Percentiles rank a stretch among this genome's conserved stretches.
Evolutionary conservation across 2,329 filamentous ascomycete species (phyloP).

Genomic region (Claviceps monticola): DNA sequence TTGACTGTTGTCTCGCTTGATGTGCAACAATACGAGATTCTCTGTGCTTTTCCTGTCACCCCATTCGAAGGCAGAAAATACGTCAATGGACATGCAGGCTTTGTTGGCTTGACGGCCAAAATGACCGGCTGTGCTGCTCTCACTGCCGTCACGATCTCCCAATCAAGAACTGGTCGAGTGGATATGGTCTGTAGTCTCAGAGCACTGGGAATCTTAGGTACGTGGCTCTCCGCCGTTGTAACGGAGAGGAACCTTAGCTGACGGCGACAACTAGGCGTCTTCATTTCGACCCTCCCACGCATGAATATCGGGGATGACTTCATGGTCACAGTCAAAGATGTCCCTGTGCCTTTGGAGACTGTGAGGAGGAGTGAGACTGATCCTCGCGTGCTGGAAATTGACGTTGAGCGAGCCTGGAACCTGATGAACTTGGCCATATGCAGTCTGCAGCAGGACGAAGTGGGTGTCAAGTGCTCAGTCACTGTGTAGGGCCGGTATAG

Average conservation of each 20-base stretch:
- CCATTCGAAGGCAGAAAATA: conserved; percentile 32
- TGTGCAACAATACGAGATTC: conserved; percentile 62
- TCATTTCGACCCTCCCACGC: conserved; percentile 53
- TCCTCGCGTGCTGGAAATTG: conserved; percentile 56
- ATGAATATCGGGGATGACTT: conserved; percentile 51
- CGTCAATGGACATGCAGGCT: conserved; percentile 40
- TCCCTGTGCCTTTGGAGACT: conserved; percentile 51
- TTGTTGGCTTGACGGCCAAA: conserved; percentile 69
- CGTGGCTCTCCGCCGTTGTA: conserved; percentile 10
- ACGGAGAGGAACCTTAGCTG: background rate
- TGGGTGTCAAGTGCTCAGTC: background rate
- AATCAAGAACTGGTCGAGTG: conserved; percentile 42
- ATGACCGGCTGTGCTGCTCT: conserved; percentile 83
- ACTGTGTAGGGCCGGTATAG: background rate
- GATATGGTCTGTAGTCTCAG: conserved; percentile 59
- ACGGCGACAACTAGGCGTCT: conserved; percentile 40
- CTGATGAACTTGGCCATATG: conserved; percentile 39
- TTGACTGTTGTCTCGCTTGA: conserved; percentile 51
- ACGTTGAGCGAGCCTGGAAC: conserved; percentile 64
- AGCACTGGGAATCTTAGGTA: conserved; percentile 62
- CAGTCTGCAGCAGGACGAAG: background rate
- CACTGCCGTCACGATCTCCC: conserved; percentile 42
- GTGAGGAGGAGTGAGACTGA: conserved; percentile 44
- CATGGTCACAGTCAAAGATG: conserved; percentile 60
- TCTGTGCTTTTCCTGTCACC: conserved; percentile 57